A percentile compares a stretch with the other conserved stretches of the same genome.
Evolutionary conservation across 805 yeast species (phyloP).

Genomic region (Ogataea pini): DNA sequence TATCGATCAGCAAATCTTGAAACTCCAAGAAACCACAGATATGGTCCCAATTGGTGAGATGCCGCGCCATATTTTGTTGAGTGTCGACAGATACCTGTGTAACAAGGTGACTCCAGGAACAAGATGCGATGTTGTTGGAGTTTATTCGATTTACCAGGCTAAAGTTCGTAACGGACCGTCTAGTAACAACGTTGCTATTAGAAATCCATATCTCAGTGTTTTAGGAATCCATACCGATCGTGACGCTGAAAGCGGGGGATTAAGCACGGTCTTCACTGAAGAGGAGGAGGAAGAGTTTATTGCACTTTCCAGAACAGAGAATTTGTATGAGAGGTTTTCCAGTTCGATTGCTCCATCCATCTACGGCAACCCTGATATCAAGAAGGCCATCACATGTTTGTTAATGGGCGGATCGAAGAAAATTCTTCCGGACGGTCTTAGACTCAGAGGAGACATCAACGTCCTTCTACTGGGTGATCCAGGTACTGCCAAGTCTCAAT

Average conservation of each 20-base stretch:
- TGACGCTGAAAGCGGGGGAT: conserved; percentile 50
- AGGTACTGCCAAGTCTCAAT: conserved; percentile 97
- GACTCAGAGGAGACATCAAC: conserved; percentile 95
- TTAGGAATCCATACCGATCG: conserved; percentile 85
- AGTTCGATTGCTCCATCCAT: conserved; percentile 94
- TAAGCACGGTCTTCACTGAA: conserved; percentile 67
- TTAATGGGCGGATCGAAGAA: conserved; percentile 94
- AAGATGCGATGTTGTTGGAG: conserved; percentile 87
- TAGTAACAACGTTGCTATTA: conserved; percentile 73
- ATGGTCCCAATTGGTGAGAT: conserved; percentile 98
- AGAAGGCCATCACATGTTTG: conserved; percentile 88
- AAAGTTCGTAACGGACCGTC: conserved; percentile 52
- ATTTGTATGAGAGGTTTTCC: conserved; percentile 82
- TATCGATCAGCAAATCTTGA: conserved; percentile 91
- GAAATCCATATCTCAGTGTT: conserved; percentile 87
- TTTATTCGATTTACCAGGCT: conserved; percentile 86
- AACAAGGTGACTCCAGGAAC: conserved; percentile 95
- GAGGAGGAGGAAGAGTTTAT: conserved; percentile 93
- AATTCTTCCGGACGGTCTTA: conserved; percentile 90
- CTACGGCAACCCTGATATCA: conserved; percentile 90
- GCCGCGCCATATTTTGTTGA: conserved; percentile 89
- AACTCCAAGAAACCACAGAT: conserved; percentile 96
- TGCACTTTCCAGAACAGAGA: conserved; percentile 76
- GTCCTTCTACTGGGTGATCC: conserved; percentile 95
- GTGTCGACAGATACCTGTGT: conserved; percentile 86